phyloP scores from a whole-genome alignment of 2,329 filamentous ascomycete genomes.

The Apiospora sp. region DNA sequence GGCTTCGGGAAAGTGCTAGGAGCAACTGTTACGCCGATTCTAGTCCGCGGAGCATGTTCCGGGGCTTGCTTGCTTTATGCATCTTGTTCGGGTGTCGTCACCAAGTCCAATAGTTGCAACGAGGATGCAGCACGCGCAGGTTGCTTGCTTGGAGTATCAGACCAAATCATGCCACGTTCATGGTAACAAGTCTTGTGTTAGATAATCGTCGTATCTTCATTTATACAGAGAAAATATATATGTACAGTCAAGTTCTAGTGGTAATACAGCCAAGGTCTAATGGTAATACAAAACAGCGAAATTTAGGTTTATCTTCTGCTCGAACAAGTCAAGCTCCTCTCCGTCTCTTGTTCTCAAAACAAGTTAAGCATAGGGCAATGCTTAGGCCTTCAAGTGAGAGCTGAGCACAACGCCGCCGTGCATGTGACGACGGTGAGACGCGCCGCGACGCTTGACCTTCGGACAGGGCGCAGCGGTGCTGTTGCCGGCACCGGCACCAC shows the following conservation, averaged over 20 bases:
- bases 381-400: not conserved
- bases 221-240: conserved; percentile 2
- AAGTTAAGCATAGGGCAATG: not conserved
- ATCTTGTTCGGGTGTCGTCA: no score
- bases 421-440: not conserved
- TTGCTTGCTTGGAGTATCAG: no score
- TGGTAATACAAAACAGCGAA: conserved; percentile 4
- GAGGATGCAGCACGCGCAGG: no score
- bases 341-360: not conserved
- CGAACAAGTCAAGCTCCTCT: not conserved
- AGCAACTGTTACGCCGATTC: no score
- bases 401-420: not conserved
- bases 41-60: no score
- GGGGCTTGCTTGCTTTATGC: no score
- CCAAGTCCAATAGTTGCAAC: no score
- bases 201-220: not conserved
- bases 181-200: no score
- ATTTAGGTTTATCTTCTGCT: not conserved
- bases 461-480: not conserved
- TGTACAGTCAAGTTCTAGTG: not conserved
- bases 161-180: no score
- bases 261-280: not conserved
- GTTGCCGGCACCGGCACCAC: not conserved
- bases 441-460: not conserved
- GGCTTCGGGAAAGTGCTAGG: no score